Evolutionary conservation across 2,329 filamentous ascomycete species (phyloP).

Genomic region (Colletotrichum scovillei): DNA sequence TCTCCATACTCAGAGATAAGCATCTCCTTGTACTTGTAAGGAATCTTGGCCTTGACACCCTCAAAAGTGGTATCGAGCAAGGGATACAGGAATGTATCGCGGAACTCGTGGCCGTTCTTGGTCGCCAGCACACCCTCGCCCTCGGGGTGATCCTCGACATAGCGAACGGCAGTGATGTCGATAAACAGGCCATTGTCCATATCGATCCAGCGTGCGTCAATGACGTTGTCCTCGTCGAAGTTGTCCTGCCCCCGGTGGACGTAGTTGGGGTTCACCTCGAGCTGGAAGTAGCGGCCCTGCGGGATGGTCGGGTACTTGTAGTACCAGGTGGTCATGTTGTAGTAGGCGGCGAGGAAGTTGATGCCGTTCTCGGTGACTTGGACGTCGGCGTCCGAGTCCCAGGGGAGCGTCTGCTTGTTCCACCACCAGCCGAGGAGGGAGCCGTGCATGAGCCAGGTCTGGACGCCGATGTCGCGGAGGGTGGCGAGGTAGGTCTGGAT

Average conservation of each 20-base stretch:
- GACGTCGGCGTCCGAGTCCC: conserved; percentile 83
- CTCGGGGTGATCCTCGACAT: conserved; percentile 55
- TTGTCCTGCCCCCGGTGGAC: conserved; percentile 41
- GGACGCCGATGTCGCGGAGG: conserved; percentile 72
- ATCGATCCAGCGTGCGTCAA: conserved; percentile 63
- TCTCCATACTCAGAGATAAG: conserved; percentile 68
- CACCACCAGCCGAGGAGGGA: conserved; percentile 91
- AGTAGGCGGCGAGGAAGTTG: conserved; percentile 71
- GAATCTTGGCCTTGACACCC: conserved; percentile 73
- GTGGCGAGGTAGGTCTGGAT: conserved; percentile 79
- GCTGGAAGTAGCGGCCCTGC: conserved; percentile 55
- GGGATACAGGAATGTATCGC: conserved; percentile 73
- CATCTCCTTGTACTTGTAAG: conserved; percentile 69
- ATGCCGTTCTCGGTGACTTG: conserved; percentile 77
- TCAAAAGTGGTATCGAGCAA: conserved; percentile 77
- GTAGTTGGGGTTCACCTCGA: conserved; percentile 61
- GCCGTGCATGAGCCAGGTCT: conserved; percentile 89
- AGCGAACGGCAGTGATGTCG: conserved; percentile 63
- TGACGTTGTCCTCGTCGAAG: conserved; percentile 51
- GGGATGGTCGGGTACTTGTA: conserved; percentile 52
- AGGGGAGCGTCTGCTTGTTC: conserved; percentile 78
- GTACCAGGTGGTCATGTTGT: conserved; percentile 69
- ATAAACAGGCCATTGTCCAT: conserved; percentile 59
- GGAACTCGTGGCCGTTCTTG: conserved; percentile 63
- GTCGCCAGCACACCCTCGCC: conserved; percentile 59